Base-by-base conservation (phyloP, 2,329 filamentous ascomycete genomes). In the Trichothecium sympodiale region DNA sequence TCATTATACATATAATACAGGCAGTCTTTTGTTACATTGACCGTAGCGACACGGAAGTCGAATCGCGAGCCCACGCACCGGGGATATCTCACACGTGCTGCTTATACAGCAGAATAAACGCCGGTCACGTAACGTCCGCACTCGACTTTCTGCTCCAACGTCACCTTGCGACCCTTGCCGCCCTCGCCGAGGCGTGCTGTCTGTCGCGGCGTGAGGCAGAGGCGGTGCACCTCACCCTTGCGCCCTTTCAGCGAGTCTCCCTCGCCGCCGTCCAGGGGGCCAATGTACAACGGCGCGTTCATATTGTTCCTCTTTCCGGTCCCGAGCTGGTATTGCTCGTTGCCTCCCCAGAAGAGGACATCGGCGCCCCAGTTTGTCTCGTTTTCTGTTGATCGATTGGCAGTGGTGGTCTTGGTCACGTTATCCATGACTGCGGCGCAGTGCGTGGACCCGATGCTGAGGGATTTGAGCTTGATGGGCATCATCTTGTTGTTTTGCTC, bases 341-440 rank as follows among this genome's bases (percentile, higher is more conserved):
- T 98, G 36, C 86, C 86, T 42, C 91, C 91, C 85, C 88, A 98
- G 67, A 85, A 93, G 2, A 96, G 56, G 20, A 88, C 79, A 54
- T 96, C 91, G 4, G 82, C 77, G 33, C 91, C 91, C 75, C 80
- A 94, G 53, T 91, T 88, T 2, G 79, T 85, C 49, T 87, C 82
- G 44, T 83, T 81, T 29, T 74, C 63, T 13, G 70, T 69, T 13
- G 48, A 65, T 36, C 53, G 59, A 41, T 48, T 54, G 3, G 68
- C 62, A 2, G 78, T 69, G 13, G 67, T 61, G 5, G 87, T 68
- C 36, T 77, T 68, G 1, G 83, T 83, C 20, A 82, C 73, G 52
- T 95, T 95, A 50, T 78, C 72, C 76, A 96, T 79, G 8, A 91
- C 70, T 2, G 86, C 89, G 1, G 84, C 76, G 23, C 77, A 80